These are phyloP conservation scores for Conringia planisiliqua DNA, from an alignment of 345 rosid genomes.

Conservation along the genomic window DNA sequence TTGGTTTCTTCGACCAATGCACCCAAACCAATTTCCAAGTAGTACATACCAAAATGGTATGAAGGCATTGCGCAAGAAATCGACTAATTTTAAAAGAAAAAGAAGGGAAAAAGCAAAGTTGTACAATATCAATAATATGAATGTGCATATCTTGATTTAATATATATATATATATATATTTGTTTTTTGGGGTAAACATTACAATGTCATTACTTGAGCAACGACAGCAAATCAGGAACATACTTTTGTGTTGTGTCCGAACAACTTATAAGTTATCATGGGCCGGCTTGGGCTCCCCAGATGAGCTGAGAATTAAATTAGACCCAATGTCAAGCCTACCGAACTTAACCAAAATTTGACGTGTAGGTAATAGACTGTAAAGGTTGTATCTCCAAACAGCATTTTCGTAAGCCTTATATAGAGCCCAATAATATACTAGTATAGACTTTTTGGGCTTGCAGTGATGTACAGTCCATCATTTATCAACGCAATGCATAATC, in stretches of 20 bases:
- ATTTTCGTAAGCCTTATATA: not conserved
- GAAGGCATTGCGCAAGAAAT: not conserved
- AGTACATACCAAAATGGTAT: constrained; percentile 8
- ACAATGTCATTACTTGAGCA: not conserved
- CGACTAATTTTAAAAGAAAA: not conserved
- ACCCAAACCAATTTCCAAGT: not conserved
- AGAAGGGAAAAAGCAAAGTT: not conserved
- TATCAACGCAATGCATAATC: no score
- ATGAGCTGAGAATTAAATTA: not conserved
- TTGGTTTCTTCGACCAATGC: constrained; percentile 11
- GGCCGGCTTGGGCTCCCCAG: not conserved
- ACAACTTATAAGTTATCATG: not conserved
- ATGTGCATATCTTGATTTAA: no score
- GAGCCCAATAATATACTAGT: not conserved
- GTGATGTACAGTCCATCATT: not conserved
- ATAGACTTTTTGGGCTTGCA: not conserved
- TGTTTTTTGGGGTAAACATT: not conserved
- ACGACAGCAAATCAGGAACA: not conserved
- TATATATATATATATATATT: not conserved
- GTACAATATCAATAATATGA: not conserved
- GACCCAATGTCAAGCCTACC: not conserved
- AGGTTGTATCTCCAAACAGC: not conserved
- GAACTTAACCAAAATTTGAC: not conserved
- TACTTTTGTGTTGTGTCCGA: not conserved
- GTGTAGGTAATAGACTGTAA: not conserved